Evolutionary conservation across 306 rosid genomes (phyloP), one percentile per base, ranked within the genome.

Genomic region (Coriaria nepalensis): DNA sequence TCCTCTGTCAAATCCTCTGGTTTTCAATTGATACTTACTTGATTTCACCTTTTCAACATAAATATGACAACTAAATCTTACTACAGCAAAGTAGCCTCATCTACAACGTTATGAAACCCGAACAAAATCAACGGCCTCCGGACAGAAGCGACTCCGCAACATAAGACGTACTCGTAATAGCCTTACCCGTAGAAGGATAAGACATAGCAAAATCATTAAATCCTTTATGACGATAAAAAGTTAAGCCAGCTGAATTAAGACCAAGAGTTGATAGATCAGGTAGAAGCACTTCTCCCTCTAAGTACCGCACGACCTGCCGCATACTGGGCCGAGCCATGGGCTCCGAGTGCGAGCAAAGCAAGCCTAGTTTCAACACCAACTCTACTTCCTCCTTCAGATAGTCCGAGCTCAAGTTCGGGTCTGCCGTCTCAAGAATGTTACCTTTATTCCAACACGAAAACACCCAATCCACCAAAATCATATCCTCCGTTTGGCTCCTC

Each of bases 381-480:
- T 48, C 76, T 45, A 75, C 65, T 40, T 82, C 77, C 4, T 54
- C 68, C 29, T 50, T 13, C 13, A 47, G 50, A 64, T 59, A 82
- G 14, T 62, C 46, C 3, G 48, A 13, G 0, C 70, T 70, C 47
- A 82, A 60, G 32, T 66, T 73, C n/a, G 50, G 63, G 55, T 82
- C 95, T 29, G 14, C 74, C 7, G 75, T 75, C 43, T 62, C 75
- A 34, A 80, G 49, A 43, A 84, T 59, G 35, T 58, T 53, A 45
- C 79, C 70, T 14, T 56, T 78, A 5, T 47, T 63, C 72, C 71
- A 75, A 38, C 53, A 60, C 29, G 59, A 56, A 40, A 60, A 66
- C 6, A 84, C 92, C 70, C 52, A 66, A 35, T 84, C 86, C 53
- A 80, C 70, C 65, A 84, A 66, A 35, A 74, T 63, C 37, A 55